Evolutionary conservation across 2,329 filamentous ascomycete genomes (phyloP), one percentile per base, ranked within the genome.

Genomic region (Coniochaeta sp.): DNA sequence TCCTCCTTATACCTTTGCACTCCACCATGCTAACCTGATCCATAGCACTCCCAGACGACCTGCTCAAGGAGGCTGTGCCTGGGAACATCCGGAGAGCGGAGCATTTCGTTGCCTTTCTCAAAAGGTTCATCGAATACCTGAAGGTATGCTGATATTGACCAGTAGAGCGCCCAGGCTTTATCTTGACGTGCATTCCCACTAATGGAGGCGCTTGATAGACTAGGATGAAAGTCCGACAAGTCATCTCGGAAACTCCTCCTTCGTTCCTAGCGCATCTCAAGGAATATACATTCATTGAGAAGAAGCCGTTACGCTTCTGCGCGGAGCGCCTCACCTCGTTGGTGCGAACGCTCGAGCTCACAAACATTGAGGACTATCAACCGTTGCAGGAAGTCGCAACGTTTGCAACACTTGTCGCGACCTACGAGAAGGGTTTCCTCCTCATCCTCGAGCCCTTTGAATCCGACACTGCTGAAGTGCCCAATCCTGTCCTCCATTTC

Each of bases 361-460:
- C 93, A 34, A 98, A 96, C 67, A 97, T 99, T 62, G 95, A 99
- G 76, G 96, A 99, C 72, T 99, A 96, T 71, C 93, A 97, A 67
- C 90, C 95, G 6, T 81, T 99, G 1, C 95, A 99, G 77, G 93
- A 99, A 76, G 93, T 99, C 8, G 96, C 96, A 22, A 97, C 92
- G 0, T 99, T 99, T 74, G 95, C 95, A 11, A 99, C 95, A 0
- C 81, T 99, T 0, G 91, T 96, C 24, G 91, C 95, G 36, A 99
- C 95, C 0, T 99, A 99, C 70, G 95, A 99, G 66, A 96, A 92
- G 64, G 95, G 95, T 0, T 99, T 99, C 67, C 79, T 97, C 6
- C 83, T 99, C 34, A 99, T 99, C 56, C 81, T 98, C n/a, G 95
- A 99, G 69, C 96, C 95, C 0, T 99, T 90, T 69, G 95, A 99